Conservation (phyloP, 2,329 filamentous ascomycete species). For the Colletotrichum tropicicola region DNA sequence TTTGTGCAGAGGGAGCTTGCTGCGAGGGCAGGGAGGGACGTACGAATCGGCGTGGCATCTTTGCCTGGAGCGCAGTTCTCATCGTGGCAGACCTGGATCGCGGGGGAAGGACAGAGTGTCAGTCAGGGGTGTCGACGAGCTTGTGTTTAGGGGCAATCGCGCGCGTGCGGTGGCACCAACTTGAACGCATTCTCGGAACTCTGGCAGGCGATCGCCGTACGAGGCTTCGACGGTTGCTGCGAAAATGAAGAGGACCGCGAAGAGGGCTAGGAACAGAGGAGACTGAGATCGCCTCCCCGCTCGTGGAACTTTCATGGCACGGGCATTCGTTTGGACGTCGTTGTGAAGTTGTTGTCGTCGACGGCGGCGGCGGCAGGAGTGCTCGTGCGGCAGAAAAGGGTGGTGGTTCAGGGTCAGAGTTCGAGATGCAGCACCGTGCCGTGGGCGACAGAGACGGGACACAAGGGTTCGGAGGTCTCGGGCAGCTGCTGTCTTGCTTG, state of each 20-base stretch:
- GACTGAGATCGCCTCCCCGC: constrained; percentile 26
- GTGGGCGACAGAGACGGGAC: not conserved
- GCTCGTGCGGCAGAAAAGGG: not conserved
- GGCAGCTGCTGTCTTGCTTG: constrained; percentile 2
- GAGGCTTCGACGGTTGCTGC: constrained; percentile 70
- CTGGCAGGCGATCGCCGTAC: constrained; percentile 82
- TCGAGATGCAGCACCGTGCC: not conserved
- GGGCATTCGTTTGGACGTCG: constrained; percentile 18
- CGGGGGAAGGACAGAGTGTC: not conserved
- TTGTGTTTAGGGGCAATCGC: not conserved
- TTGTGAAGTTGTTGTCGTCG: not conserved
- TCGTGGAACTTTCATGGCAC: constrained; percentile 25
- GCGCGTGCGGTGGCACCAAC: constrained; percentile 56
- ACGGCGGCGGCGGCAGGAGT: not conserved
- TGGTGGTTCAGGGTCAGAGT: not conserved
- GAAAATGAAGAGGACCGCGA: constrained; percentile 50
- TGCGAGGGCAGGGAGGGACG: constrained; percentile 40
- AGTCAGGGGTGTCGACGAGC: constrained; percentile 1
- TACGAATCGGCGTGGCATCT: constrained; percentile 73
- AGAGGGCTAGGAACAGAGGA: constrained; percentile 36
- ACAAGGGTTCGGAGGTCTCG: constrained; percentile 28
- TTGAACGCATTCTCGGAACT: constrained; percentile 87
- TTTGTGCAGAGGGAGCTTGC: not conserved
- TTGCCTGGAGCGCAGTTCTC: constrained; percentile 80
- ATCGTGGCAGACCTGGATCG: constrained; percentile 74